Evolutionary conservation across 1,139 yeast genomes (phyloP).

Genomic region (Torulaspora pretoriensis): DNA sequence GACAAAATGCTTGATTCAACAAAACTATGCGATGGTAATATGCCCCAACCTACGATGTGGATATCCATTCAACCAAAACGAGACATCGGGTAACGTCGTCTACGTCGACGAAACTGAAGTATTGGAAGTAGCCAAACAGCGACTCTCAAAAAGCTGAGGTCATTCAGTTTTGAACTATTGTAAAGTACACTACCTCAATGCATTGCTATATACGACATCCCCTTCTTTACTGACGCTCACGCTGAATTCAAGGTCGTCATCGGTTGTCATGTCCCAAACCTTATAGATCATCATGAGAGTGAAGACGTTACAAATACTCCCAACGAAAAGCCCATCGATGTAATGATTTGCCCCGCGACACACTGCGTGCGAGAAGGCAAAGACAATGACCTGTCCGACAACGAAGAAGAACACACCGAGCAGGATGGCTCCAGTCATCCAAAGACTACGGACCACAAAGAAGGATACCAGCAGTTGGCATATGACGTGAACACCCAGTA

Average conservation of each 20-base stretch:
- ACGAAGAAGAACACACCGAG: slow-evolving; percentile 70
- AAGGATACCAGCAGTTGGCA: slow-evolving; percentile 70
- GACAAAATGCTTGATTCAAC: slow-evolving; percentile 36
- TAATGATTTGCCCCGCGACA: slow-evolving; percentile 78
- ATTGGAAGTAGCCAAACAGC: slow-evolving; percentile 26
- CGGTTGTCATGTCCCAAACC: slow-evolving; percentile 95
- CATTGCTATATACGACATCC: slow-evolving; percentile 29
- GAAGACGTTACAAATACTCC: slow-evolving; percentile 72
- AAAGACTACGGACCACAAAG: slow-evolving; percentile 64
- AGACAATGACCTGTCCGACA: slow-evolving; percentile 73
- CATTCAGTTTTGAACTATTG: background rate
- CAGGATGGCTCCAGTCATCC: slow-evolving; percentile 82
- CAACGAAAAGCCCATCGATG: slow-evolving; percentile 85
- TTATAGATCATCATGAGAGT: slow-evolving; percentile 93
- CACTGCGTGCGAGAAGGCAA: slow-evolving; percentile 59
- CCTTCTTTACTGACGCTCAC: slow-evolving; percentile 45
- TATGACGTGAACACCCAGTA: slow-evolving; percentile 57
- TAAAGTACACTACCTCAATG: slow-evolving; percentile 9
- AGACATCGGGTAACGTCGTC: slow-evolving; percentile 25
- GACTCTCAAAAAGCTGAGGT: slow-evolving; percentile 14
- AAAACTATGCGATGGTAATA: slow-evolving; percentile 36
- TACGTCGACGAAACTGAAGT: slow-evolving; percentile 32
- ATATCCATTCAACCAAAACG: slow-evolving; percentile 41
- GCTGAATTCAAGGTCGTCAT: slow-evolving; percentile 89
- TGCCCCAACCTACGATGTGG: slow-evolving; percentile 36